A percentile compares a stretch with the other conserved stretches of the same genome.
Evolutionary conservation across 2,329 filamentous ascomycete species (phyloP).

Genomic region (Passalora sequoiae): DNA sequence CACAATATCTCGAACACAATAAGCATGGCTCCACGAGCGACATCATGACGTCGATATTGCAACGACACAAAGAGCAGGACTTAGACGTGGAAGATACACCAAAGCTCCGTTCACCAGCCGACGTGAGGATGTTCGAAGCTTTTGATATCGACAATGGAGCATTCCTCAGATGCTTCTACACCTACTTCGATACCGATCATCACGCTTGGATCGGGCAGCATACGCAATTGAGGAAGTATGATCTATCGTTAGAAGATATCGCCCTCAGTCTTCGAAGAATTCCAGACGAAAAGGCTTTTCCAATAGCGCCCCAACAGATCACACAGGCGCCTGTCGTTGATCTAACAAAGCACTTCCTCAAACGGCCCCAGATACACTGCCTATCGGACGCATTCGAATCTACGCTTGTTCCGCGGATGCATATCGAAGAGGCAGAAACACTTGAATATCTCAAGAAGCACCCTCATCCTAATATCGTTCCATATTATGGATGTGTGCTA

Average conservation of each 20-base stretch:
- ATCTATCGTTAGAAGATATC: slow-evolving; percentile 13
- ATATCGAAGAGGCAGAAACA: slow-evolving; percentile 22
- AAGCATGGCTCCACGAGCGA: no score
- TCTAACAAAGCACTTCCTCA: slow-evolving; percentile 19
- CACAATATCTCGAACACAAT: no score
- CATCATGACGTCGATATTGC: no score
- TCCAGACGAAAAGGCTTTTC: slow-evolving; percentile 15
- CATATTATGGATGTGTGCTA: slow-evolving; percentile 23
- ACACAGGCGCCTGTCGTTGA: slow-evolving; percentile 6
- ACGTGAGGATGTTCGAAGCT: neutral
- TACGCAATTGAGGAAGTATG: slow-evolving; percentile 17
- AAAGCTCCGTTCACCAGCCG: no score
- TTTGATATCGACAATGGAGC: slow-evolving; percentile 6
- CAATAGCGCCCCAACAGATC: slow-evolving; percentile 9
- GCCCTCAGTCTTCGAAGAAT: slow-evolving; percentile 9
- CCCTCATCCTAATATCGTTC: slow-evolving; percentile 24
- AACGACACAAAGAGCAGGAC: no score
- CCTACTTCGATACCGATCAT: slow-evolving; percentile 11
- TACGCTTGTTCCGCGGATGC: slow-evolving; percentile 19
- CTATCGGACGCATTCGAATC: slow-evolving; percentile 16
- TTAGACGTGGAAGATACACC: no score
- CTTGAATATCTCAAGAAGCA: slow-evolving; percentile 21
- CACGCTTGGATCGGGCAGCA: slow-evolving; percentile 10
- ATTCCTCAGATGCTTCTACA: slow-evolving; percentile 10
- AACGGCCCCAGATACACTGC: slow-evolving; percentile 23